phyloP scores from a whole-genome alignment of 768 basidiomycete genomes.

The Candolleomyces efflorescens region DNA sequence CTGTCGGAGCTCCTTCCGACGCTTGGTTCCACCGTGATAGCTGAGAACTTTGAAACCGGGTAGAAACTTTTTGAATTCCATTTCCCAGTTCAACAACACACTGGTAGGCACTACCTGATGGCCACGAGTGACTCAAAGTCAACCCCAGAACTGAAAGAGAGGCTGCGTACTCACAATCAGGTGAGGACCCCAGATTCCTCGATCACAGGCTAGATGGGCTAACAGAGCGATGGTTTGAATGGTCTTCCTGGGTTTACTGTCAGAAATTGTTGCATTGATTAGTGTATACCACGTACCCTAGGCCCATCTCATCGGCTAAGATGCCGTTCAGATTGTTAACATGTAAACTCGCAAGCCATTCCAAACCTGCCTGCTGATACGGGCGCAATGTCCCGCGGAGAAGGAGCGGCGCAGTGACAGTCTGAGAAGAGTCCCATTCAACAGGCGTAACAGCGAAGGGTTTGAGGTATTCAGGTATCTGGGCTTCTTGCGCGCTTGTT shows the following conservation, averaged over 20 bases:
- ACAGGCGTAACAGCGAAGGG: constrained; percentile 71
- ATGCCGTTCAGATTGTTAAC: constrained; percentile 78
- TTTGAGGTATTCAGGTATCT: constrained; percentile 53
- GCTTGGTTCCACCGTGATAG: constrained; percentile 88
- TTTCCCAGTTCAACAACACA: constrained; percentile 93
- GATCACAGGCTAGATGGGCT: constrained; percentile 87
- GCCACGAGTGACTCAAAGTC: constrained; percentile 15
- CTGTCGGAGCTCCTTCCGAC: constrained; percentile 83
- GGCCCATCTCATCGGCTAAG: constrained; percentile 91
- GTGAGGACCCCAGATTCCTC: constrained; percentile 91
- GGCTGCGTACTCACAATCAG: constrained; percentile 54
- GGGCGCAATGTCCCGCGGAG: constrained; percentile 86
- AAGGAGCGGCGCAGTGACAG: constrained; percentile 63
- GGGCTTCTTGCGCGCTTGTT: constrained; percentile 23
- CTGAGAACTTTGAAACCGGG: constrained; percentile 84
- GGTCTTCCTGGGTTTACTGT: constrained; percentile 61
- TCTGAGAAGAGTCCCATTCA: constrained; percentile 56
- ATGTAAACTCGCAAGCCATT: constrained; percentile 92
- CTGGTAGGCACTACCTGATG: constrained; percentile 82
- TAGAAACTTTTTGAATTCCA: constrained; percentile 95
- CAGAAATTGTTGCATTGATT: neutral
- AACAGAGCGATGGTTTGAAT: constrained; percentile 95
- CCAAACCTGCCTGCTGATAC: constrained; percentile 89
- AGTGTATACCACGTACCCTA: constrained; percentile 61
- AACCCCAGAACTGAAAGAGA: neutral